These are phyloP conservation scores for Aspergillus hiratsukae DNA, from an alignment of 2,329 filamentous ascomycete species.

Conservation along the genomic window DNA sequence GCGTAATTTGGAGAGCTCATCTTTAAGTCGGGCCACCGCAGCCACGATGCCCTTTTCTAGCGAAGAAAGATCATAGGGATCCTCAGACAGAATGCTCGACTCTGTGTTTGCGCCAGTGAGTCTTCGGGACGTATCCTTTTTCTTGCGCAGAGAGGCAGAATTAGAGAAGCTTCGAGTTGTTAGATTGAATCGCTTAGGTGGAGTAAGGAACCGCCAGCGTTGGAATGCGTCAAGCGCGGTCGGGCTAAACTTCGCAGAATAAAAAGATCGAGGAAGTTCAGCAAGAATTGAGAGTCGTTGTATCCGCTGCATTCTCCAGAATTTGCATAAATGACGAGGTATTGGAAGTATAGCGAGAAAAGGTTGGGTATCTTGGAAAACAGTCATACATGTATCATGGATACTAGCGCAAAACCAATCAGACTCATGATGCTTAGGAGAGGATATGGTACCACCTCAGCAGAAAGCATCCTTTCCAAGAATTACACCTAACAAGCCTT, in stretches of 20 bases:
- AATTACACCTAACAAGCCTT: background rate
- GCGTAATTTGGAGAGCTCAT: constrained; percentile 58
- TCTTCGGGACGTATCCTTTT: constrained; percentile 51
- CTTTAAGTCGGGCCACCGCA: constrained; percentile 54
- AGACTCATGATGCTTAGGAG: too few relatives aligned
- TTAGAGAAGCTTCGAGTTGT: constrained; percentile 37
- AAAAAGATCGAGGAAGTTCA: background rate
- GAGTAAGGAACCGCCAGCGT: background rate
- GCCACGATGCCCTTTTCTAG: constrained; percentile 54
- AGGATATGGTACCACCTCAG: background rate
- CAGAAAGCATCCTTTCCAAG: background rate
- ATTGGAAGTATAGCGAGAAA: background rate
- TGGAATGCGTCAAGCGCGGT: background rate
- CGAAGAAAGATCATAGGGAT: constrained; percentile 58
- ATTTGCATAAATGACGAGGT: background rate
- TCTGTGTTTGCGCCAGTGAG: constrained; percentile 31
- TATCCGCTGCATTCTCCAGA: background rate
- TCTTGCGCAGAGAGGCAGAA: constrained; percentile 44
- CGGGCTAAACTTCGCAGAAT: background rate
- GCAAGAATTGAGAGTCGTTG: background rate
- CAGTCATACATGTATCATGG: background rate
- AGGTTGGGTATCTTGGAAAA: background rate
- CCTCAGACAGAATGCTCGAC: constrained; percentile 35
- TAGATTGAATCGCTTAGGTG: background rate
- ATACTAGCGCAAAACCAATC: background rate